Evolutionary conservation across 75 land plant species (phyloP).

Genomic region (Chamaecyparis obtusa): DNA sequence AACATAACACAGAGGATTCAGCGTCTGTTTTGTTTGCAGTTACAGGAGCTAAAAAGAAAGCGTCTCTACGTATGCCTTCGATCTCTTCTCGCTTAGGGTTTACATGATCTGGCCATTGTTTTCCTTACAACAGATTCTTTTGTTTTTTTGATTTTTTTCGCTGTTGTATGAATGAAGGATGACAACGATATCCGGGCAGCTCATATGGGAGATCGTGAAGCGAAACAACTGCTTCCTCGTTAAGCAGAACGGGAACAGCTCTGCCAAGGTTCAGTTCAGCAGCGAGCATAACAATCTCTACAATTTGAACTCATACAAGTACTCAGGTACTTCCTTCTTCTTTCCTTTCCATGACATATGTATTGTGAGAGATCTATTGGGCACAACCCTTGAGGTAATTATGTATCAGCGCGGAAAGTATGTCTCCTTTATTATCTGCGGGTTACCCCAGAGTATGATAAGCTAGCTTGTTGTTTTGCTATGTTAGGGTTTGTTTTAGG

Average conservation of each 20-base stretch:
- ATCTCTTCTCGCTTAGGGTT: background rate
- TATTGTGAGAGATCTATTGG: background rate
- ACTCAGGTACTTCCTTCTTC: conserved; percentile 48
- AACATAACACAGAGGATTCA: no score
- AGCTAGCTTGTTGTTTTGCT: background rate
- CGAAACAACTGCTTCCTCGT: conserved; percentile 82
- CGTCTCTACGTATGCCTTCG: background rate
- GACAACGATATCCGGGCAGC: conserved; percentile 60
- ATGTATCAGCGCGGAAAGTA: background rate
- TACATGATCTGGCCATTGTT: background rate
- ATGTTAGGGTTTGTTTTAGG: background rate
- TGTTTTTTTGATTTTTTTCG: background rate
- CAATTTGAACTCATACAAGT: conserved; percentile 81
- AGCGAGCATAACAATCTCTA: conserved; percentile 83
- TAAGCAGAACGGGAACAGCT: conserved; percentile 80
- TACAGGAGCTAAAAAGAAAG: background rate
- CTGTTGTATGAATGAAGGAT: conserved; percentile 13
- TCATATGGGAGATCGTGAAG: conserved; percentile 94
- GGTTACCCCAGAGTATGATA: background rate
- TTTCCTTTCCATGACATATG: background rate
- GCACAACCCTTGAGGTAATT: background rate
- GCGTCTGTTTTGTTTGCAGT: background rate
- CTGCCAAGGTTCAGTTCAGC: conserved; percentile 69
- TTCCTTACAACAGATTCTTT: background rate
- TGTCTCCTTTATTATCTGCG: background rate